Base-by-base conservation (phyloP, 2,329 filamentous ascomycete species). In the Colletotrichum zoysiae region DNA sequence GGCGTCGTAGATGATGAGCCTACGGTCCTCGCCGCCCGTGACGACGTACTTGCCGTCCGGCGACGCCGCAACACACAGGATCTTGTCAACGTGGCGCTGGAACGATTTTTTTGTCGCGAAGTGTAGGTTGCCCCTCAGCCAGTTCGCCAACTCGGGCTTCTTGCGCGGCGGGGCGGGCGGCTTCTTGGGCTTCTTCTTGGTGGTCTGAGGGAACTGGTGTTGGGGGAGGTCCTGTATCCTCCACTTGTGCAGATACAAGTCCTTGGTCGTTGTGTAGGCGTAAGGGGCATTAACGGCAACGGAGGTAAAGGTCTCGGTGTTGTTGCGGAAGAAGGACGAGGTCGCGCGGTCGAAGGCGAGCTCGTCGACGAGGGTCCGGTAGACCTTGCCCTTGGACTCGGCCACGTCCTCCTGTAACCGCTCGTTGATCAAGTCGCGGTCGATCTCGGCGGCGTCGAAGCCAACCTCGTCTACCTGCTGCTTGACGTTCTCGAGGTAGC, bases 361-460 rank as follows among this genome's bases (percentile, higher is more conserved):
- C 75, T 93, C 88, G 30, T 88, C 85, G 46, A 93, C 93, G 76
- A 99, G 89, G 79, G 90, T 89, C 63, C 94, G 89, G 83, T 97
- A 98, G 61, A 97, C 88, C 76, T 92, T 92, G 70, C 96, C 96
- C 84, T 98, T 98, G 67, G 90, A 90, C 83, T 98, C 96, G 64
- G 96, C 91, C 55, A 96, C 93, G 80, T 98, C 96, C 82, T 98
- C 94, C 81, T 95, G 91, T 77, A 99, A 85, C 76, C 95, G 87
- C 81, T 97, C 93, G 53, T 95, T 95, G 77, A 99, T 95, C 76
- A 98, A 84, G 79, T 99, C 96, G 71, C 92, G 88, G 83, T 98
- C 96, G 70, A 99, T 93, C 65, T 98, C 94, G 76, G 92, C 95
- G 9, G 96, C 96, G 82, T 99, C 95, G 78, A 98, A 99, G 50